These are phyloP conservation scores for Alternaria gaisen DNA, from an alignment of 2,329 filamentous ascomycete genomes.

Conservation along the genomic window DNA sequence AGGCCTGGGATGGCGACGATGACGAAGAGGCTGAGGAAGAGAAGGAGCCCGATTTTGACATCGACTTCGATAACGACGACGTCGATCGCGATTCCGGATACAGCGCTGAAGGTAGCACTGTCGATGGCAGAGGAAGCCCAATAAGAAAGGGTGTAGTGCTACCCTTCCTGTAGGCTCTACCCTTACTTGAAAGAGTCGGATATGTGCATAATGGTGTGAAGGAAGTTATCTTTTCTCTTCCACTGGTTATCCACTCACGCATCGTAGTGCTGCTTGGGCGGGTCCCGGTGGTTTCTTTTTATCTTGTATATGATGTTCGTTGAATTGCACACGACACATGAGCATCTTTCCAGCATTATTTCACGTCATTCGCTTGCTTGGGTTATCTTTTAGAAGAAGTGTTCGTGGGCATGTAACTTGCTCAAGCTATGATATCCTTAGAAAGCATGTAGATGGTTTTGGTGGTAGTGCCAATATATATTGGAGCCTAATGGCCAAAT, in stretches of 20 bases:
- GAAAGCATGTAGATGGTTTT: neutral
- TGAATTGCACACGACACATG: neutral
- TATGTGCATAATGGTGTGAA: neutral
- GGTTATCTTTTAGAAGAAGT: neutral
- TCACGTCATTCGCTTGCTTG: neutral
- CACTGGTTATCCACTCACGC: slow-evolving; percentile 7
- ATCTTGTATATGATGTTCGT: slow-evolving; percentile 7
- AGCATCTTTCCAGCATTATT: slow-evolving; percentile 4
- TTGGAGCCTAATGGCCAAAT: neutral
- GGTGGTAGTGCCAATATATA: neutral
- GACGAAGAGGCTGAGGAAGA: slow-evolving; percentile 55
- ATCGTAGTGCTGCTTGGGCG: slow-evolving; percentile 12
- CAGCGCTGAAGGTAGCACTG: slow-evolving; percentile 48
- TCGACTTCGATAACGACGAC: slow-evolving; percentile 84
- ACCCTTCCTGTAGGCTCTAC: slow-evolving; percentile 35
- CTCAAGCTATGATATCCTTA: slow-evolving; percentile 7
- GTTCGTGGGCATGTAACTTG: neutral
- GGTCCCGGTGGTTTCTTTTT: slow-evolving; percentile 13
- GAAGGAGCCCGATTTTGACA: slow-evolving; percentile 80
- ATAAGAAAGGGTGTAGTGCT: slow-evolving; percentile 47
- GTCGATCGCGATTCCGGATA: slow-evolving; percentile 55
- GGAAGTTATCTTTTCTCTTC: neutral
- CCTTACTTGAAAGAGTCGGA: neutral
- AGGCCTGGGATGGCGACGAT: slow-evolving; percentile 72
- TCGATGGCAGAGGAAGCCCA: slow-evolving; percentile 46